A percentile compares a stretch with the other conserved stretches of the same genome.
Evolutionary conservation across 306 rosid species (phyloP).

Genomic region (Psophocarpus tetragonolobus): DNA sequence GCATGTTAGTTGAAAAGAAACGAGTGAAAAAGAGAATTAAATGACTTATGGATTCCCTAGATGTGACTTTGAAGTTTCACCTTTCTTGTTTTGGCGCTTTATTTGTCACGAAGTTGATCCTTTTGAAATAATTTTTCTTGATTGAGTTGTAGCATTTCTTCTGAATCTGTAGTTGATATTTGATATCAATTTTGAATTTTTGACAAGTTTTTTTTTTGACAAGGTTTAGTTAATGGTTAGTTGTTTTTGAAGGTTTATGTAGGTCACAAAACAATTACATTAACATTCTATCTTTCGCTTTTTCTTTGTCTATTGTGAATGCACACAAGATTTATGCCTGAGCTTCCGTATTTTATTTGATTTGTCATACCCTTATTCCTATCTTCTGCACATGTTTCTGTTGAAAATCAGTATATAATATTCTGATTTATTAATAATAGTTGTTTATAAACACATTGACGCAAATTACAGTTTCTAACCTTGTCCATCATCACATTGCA

Average conservation of each 20-base stretch:
- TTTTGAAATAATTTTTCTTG: background rate
- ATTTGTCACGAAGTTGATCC: background rate
- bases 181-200: background rate
- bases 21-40: background rate
- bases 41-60: background rate
- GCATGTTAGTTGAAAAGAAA: background rate
- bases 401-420: too few species aligned
- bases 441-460: too few species aligned
- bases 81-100: constrained; percentile 16
- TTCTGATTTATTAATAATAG: too few species aligned
- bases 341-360: background rate
- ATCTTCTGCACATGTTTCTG: constrained; percentile 21
- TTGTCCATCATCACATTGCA: constrained; percentile 39
- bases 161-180: background rate
- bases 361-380: constrained; percentile 12
- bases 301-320: background rate
- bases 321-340: constrained; percentile 4
- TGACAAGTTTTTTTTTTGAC: too few species aligned
- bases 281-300: background rate
- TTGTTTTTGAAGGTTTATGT: constrained; percentile 1
- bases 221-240: background rate
- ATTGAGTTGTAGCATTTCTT: background rate
- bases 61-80: background rate
- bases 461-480: too few species aligned
- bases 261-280: background rate